Base-by-base conservation (phyloP, 768 basidiomycete genomes). In the Coprinellus micaceus region DNA sequence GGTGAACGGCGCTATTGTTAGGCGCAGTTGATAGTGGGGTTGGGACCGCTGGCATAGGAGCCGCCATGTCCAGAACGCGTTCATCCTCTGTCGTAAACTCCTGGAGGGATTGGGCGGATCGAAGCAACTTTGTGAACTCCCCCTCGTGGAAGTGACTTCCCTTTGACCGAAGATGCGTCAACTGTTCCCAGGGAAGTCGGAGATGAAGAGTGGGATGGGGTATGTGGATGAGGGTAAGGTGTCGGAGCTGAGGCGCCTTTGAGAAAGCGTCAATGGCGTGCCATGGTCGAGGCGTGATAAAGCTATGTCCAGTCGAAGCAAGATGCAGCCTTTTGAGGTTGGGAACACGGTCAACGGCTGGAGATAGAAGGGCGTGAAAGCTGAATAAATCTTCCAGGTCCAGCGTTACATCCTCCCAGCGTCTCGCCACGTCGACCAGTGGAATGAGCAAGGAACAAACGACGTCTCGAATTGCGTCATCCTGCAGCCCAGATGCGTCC, bases 111-210 rank as follows among this genome's bases (percentile, higher is more conserved):
- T 53, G 37, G 29, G 60, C 52, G 13, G 54, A 51, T 21, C 43
- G 58, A 52, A 67, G 53, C 30, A 66, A 59, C 26, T 60, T 58
- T 12, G 60, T 66, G 45, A 66, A 66, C 43, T 67, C 65, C 17
- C 65, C 67, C 45, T 67, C 62, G 10, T 57, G 59, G 59, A 64
- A 66, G 12, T 52, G 58, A 36, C 52, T 61, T 9, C 52, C 48
- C 26, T 59, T 59, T 2, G 64, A 61, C 1, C 48, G 57, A 26
- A 66, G 57, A 37, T 60, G 58, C 13, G 60, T 62, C 25, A 67
- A 55, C 50, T 66, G 67, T 29, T 57, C 49, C 67, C 67, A 67
- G 1, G 67, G 63, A 26, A 66, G 22, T 33, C 58, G 56, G 22
- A 67, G 55, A 21, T 60, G 52, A 10, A 58, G 53, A 33, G 58